Evolutionary conservation across 1,284 basidiomycete genomes (phyloP).

Genomic region (Blastosporella zonata): DNA sequence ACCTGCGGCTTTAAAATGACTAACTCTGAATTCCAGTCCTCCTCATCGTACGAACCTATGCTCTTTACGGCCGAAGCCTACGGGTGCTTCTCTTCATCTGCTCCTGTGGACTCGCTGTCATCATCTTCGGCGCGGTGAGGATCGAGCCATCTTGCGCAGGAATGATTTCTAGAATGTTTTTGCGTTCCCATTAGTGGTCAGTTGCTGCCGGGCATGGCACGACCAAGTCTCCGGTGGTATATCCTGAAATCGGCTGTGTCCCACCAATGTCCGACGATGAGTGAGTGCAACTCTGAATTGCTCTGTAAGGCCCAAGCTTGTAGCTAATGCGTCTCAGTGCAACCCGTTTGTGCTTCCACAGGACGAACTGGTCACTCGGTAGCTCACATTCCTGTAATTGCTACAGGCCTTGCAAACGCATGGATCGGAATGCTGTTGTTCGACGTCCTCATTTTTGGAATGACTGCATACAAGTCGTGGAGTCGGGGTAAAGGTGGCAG

Average conservation of each 20-base stretch:
- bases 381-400: background rate
- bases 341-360: conserved; percentile 12
- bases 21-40: conserved; percentile 14
- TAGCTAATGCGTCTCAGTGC: conserved; percentile 12
- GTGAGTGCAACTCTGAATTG: conserved; percentile 13
- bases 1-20: background rate
- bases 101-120: conserved; percentile 18
- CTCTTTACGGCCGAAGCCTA: conserved; percentile 20
- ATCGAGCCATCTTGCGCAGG: background rate
- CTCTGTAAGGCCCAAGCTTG: background rate
- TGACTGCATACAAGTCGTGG: conserved; percentile 27
- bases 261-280: conserved; percentile 13
- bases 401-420: conserved; percentile 23
- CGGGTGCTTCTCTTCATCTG: conserved; percentile 19
- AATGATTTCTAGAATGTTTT: background rate
- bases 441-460: conserved; percentile 27
- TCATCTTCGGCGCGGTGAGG: conserved; percentile 25
- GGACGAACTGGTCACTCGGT: background rate
- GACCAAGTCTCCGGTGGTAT: background rate
- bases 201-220: conserved; percentile 11
- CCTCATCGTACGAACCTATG: conserved; percentile 24
- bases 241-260: conserved; percentile 17
- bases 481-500: conserved; percentile 11
- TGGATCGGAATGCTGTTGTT: conserved; percentile 29
- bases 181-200: conserved; percentile 25